Evolutionary conservation across 139 green algal genomes (phyloP), one percentile per base, ranked within the genome.

Genomic region (Astrephomene gubernaculifera): DNA sequence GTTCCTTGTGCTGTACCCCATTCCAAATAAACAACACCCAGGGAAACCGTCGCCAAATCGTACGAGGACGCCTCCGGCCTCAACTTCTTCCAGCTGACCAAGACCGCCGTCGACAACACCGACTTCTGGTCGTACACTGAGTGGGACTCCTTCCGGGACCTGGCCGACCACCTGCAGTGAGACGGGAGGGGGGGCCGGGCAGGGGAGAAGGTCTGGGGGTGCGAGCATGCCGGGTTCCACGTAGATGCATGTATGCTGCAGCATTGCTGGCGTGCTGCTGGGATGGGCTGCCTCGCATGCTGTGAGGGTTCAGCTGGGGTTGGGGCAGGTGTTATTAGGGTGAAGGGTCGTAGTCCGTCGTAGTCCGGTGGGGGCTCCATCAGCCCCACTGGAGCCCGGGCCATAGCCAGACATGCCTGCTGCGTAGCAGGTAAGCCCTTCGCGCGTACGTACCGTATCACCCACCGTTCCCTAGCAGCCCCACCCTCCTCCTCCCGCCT

Each of bases 91-190:
- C 35, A 54, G 35, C 53, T 81, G 36, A 57, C 73, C 53, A 81
- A 81, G 73, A 63, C 31, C 25, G 5, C 41, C 21, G 27, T 7
- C 35, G 73, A 81, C 73, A 81, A 81, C 73, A 54, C 24, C 24
- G 25, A 68, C 53, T 81, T 81, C 53, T 81, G 53, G 53, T 54
- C 71, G 35, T 83, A 83, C 76, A 45, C 25, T 41, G 76, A 83
- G 38, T 83, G 76, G 76, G 76, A 72, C 14, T 64, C 60, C n/a
- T 64, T 63, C 21, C 14, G n/a, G 4, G 76, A 72, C 39, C 45
- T 45, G 24, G 10, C 45, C 12, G 60, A 83, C 60, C 76, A 83
- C 61, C 35, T 33, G 60, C 27, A 54, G 76, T 83, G 31, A 43
- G 74, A n/a, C n/a, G n/a, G n/a, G n/a, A n/a, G n/a, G n/a, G n/a